phyloP scores from a whole-genome alignment of 164 flowering plant species.

The Vitis rupestris region DNA sequence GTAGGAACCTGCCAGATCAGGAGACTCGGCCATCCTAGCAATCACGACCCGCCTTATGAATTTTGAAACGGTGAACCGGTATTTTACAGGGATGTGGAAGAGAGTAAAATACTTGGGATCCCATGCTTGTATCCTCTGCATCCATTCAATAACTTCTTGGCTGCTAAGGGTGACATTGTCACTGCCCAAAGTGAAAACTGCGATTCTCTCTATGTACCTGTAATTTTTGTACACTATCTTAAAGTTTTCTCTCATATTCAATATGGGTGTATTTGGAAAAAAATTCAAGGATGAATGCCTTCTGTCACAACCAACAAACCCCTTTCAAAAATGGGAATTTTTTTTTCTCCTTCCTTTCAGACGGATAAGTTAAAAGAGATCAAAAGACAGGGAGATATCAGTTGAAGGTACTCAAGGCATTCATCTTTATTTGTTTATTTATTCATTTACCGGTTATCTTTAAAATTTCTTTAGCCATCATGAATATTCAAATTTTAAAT shows the following conservation, averaged over 20 bases:
- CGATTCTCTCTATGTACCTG: constrained; percentile 86
- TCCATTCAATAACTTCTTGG: constrained; percentile 67
- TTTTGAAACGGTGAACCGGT: constrained; percentile 55
- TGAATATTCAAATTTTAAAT: not conserved
- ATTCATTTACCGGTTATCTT: not conserved
- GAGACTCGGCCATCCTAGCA: constrained; percentile 87
- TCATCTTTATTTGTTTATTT: not conserved
- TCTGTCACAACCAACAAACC: no score
- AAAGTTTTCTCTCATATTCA: not conserved
- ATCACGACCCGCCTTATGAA: constrained; percentile 77
- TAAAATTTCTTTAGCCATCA: no score
- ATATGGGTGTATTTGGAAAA: not conserved
- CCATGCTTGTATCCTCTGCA: constrained; percentile 88
- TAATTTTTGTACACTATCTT: not conserved
- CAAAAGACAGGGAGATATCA: not conserved
- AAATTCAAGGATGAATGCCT: not conserved
- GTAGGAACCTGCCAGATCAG: constrained; percentile 79
- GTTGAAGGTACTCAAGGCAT: not conserved
- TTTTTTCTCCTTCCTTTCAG: no score
- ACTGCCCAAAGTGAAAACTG: constrained; percentile 45
- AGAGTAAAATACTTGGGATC: constrained; percentile 78
- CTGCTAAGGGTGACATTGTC: constrained; percentile 25
- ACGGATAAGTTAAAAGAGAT: no score
- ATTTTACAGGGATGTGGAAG: constrained; percentile 63
- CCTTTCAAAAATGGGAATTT: no score